A percentile compares a stretch with the other conserved stretches of the same genome.
Evolutionary conservation across 1,139 yeast species (phyloP).

Genomic region (Protomyces pachydermus): DNA sequence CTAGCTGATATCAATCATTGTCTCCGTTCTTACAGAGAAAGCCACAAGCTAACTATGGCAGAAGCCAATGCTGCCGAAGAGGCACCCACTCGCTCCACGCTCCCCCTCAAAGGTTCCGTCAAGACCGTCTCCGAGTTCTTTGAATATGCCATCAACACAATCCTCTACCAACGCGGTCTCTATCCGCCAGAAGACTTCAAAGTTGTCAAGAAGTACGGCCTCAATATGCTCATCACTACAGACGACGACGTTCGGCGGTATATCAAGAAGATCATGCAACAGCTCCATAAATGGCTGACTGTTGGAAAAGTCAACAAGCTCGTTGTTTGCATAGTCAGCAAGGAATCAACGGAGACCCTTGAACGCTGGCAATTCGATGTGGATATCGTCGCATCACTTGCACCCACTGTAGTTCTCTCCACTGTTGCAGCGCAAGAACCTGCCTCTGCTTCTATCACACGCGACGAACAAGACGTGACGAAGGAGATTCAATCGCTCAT

Average conservation of each 20-base stretch:
- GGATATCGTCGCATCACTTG: slow-evolving; percentile 39
- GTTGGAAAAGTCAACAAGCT: slow-evolving; percentile 65
- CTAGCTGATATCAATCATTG: too few species aligned
- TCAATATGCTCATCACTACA: slow-evolving; percentile 64
- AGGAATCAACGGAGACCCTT: slow-evolving; percentile 60
- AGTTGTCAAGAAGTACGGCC: slow-evolving; percentile 72
- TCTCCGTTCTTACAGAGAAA: too few species aligned
- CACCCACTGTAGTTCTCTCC: not conserved
- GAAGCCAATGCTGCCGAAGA: not conserved
- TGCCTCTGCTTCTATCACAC: not conserved
- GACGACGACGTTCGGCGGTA: slow-evolving; percentile 75
- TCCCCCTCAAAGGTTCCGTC: slow-evolving; percentile 73
- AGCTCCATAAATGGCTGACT: slow-evolving; percentile 74
- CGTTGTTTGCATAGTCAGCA: slow-evolving; percentile 66
- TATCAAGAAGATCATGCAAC: slow-evolving; percentile 63
- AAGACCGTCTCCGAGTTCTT: slow-evolving; percentile 78
- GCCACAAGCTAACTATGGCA: too few species aligned
- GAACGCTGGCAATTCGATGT: slow-evolving; percentile 87
- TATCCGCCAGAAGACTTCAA: slow-evolving; percentile 86
- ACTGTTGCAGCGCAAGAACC: not conserved
- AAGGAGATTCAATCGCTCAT: slow-evolving; percentile 77
- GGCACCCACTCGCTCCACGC: slow-evolving; percentile 46
- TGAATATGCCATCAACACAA: slow-evolving; percentile 70
- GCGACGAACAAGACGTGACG: slow-evolving; percentile 47
- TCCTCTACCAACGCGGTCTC: slow-evolving; percentile 82